phyloP scores from a whole-genome alignment of 1,284 basidiomycete genomes.

The Boletus semigastroideus region DNA sequence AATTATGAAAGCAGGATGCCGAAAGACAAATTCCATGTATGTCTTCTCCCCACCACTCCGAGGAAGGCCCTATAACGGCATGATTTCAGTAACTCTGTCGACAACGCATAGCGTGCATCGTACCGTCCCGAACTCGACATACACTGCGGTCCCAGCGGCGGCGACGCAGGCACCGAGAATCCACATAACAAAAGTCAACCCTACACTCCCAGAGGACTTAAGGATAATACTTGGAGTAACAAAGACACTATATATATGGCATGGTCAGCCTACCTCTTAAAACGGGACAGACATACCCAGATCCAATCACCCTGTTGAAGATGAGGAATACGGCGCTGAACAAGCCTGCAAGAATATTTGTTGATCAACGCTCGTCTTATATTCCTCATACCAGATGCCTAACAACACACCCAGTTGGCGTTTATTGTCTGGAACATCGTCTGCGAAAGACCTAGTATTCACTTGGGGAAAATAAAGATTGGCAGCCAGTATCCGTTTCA shows the following conservation, averaged over 20 bases:
- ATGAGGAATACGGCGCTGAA: slow-evolving; percentile 67
- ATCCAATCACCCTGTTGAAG: slow-evolving; percentile 77
- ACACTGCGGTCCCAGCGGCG: slow-evolving; percentile 66
- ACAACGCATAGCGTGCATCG: slow-evolving; percentile 19
- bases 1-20: slow-evolving; percentile 58
- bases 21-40: slow-evolving; percentile 71
- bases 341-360: slow-evolving; percentile 38
- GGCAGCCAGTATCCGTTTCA: neutral
- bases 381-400: neutral
- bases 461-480: slow-evolving; percentile 9
- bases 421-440: slow-evolving; percentile 44
- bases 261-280: neutral
- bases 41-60: slow-evolving; percentile 76
- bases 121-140: slow-evolving; percentile 72
- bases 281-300: slow-evolving; percentile 48
- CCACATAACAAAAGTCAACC: slow-evolving; percentile 69
- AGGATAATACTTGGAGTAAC: slow-evolving; percentile 72
- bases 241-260: slow-evolving; percentile 53
- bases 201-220: slow-evolving; percentile 61
- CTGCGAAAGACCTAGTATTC: slow-evolving; percentile 18
- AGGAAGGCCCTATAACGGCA: slow-evolving; percentile 52
- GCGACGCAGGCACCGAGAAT: slow-evolving; percentile 64
- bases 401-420: slow-evolving; percentile 41
- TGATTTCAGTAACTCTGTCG: neutral
- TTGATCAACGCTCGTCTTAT: neutral